Base-by-base conservation (phyloP, 2,329 filamentous ascomycete genomes). In the Hymenoscyphus scutula region DNA sequence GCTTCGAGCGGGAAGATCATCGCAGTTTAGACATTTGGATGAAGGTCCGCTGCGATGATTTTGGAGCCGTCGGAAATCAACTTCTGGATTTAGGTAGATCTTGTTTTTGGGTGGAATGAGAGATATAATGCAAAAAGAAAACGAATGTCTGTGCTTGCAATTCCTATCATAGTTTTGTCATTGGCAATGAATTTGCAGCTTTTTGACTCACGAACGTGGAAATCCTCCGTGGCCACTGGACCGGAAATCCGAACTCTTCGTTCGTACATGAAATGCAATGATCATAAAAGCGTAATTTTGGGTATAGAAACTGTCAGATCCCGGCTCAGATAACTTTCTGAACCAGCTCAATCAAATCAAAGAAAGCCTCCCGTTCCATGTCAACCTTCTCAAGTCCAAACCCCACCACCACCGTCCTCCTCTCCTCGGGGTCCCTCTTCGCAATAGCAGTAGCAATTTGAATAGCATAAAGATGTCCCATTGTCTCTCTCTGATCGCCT, bases 391-490 rank as follows among this genome's bases (percentile, higher is more conserved):
- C 77, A 62, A 89, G 69, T 0, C 87, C 87, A 8, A 89, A 76
- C 0, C 86, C 87, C 2, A 89, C 74, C 10, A 89, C 77, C n/a
- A 89, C 74, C 1, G 80, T 87, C 51, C 87, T 80, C 61, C 78
- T 79, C 66, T 88, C 84, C 55, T 86, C 81, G 1, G 91, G 87
- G 59, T 90, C 82, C 66, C 87, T 87, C 64, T 89, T 85, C 19
- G 88, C 82, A 63, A 99, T 84, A 45, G 89, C 85, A 71, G 88
- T 96, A 5, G 89, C 95, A 68, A 98, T 89, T 72, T 97, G 94
- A 53, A 91, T 91, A 2, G 93, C 93, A 72, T 96, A 89, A 1
- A 97, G 84, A 75, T 97, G 93, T 1, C 92, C 94, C 5, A 96
- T 76, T 0, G 89, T 91, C 72, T 97, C 92, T 53, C 92, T 84